Evolutionary conservation across 1,284 basidiomycete genomes (phyloP), one percentile per base, ranked within the genome.

Genomic region (Agroathelia rolfsii): DNA sequence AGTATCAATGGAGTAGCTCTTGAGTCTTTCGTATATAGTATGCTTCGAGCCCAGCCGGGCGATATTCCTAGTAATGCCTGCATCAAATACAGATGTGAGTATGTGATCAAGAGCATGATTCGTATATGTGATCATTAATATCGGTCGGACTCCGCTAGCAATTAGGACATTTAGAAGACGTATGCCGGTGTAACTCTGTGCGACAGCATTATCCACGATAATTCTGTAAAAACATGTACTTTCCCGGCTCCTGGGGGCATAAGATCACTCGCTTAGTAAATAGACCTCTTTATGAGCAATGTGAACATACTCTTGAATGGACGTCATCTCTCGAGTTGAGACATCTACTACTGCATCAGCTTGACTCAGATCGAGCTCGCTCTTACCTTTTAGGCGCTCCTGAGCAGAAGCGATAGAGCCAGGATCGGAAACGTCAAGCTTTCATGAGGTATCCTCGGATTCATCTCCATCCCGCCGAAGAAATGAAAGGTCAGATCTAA

Each of bases 101-200:
- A 83, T 66, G 38, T 83, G 76, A 39, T 85, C 80, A 1, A 84
- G 59, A 0, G 81, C 78, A 39, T 85, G 82, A 44, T 85, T 84
- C 0, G 81, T 84, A 50, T 73, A 79, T 0, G 76, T 75, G 27
- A 84, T 76, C 58, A 83, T 59, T 10, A 81, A 56, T 33, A 83
- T 72, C 0, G 73, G 77, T 0, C 58, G 55, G 18, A 68, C 46
- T 0, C 52, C 43, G 42, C 69, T 77, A 6, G 52, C 51, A 7
- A 77, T 43, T 11, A 84, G 58, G 6, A 80, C 67, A 0, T 75
- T 65, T 7, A 84, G 50, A 1, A 84, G 56, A 44, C 82, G 71
- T 3, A 76, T 64, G 0, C 78, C 80, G 0, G 75, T 76, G 43
- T 63, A 82, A 30, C 72, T 78, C 73, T 76, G 38, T 17, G 28